Base-by-base conservation (phyloP, 2,329 filamentous ascomycete species). In the Lecanicillium sp. region DNA sequence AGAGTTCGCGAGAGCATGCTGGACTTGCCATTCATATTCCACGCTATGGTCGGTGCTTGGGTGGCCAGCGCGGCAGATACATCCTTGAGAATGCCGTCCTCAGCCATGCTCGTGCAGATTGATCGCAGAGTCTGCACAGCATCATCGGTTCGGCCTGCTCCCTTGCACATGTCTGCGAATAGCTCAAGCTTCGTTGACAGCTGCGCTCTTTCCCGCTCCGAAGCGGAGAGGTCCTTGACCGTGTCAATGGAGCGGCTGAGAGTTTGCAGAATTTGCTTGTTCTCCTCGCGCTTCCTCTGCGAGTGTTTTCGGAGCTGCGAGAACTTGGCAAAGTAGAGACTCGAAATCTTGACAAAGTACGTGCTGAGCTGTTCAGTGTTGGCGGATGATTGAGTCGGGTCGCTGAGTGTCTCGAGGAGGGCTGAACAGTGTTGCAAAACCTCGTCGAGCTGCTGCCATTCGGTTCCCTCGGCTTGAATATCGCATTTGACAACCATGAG, bases 321-420 rank as follows among this genome's bases (percentile, higher is more conserved):
- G 57, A 81, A 80, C 40, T 78, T 71, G n/a, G 79, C 70, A 60
- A 83, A 88, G 60, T 87, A 87, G 3, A 86, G 71, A 55, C 85
- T 83, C 0, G 85, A 88, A 21, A 88, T 77, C 56, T 83, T 86
- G 52, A 84, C 74, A 49, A 78, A 71, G 54, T 81, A 79, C 2
- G 68, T 69, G n/a, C 55, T 58, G 11, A 68, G 55, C 43, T 67
- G 61, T 23, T 67, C 66, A 1, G 55, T 42, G 40, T 58, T 62
- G 15, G 58, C 46, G 8, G 54, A 38, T 1, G 66, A 63, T 11
- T 61, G 50, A 4, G 58, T 54, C 4, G 63, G 59, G 39, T 74
- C 67, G 5, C 72, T 71, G 37, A 82, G 66, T 43, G 72, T 68
- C 27, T 79, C 74, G 9, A 84, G 62, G 12, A 85, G 65, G 6